Evolutionary conservation across 1,284 basidiomycete species (phyloP).

Genomic region (Pascua sp.): DNA sequence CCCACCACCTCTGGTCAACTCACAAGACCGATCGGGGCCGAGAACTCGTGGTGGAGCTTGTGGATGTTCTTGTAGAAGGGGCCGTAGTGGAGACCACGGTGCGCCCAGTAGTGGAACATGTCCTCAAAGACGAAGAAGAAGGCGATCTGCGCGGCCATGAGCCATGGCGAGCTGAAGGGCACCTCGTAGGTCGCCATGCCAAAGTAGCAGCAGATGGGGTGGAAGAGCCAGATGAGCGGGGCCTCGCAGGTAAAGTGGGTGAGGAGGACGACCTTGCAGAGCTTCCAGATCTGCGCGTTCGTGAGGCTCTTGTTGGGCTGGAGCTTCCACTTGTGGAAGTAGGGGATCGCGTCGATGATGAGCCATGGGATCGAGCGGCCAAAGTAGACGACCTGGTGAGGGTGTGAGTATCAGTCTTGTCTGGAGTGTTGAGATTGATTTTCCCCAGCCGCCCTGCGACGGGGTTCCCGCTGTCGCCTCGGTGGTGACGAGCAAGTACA

Average conservation of each 20-base stretch:
- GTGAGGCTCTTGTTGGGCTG: constrained; percentile 82
- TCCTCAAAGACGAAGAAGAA: constrained; percentile 97
- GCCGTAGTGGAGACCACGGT: constrained; percentile 86
- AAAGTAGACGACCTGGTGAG: constrained; percentile 82
- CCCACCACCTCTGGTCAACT: not conserved
- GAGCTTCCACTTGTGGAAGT: constrained; percentile 92
- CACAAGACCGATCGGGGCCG: constrained; percentile 86
- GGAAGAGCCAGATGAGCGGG: constrained; percentile 95
- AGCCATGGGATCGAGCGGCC: constrained; percentile 94
- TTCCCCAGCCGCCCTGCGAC: too few species aligned
- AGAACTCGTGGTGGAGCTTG: constrained; percentile 97
- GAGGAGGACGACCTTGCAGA: constrained; percentile 89
- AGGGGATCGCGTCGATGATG: constrained; percentile 89
- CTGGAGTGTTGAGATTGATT: too few species aligned
- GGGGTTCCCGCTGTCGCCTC: too few species aligned
- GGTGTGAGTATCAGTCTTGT: not conserved
- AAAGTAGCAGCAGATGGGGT: constrained; percentile 83
- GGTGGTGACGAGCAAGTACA: too few species aligned
- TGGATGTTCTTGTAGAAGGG: constrained; percentile 95
- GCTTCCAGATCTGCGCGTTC: constrained; percentile 83
- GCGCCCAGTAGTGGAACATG: constrained; percentile 75
- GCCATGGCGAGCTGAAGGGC: constrained; percentile 72
- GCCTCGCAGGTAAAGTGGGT: constrained; percentile 96
- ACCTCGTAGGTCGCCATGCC: constrained; percentile 86
- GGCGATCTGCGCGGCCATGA: constrained; percentile 74